A percentile compares a stretch with the other conserved stretches of the same genome.
Evolutionary conservation across 2,329 filamentous ascomycete genomes (phyloP).

Genomic region (Elsinoe batatas): DNA sequence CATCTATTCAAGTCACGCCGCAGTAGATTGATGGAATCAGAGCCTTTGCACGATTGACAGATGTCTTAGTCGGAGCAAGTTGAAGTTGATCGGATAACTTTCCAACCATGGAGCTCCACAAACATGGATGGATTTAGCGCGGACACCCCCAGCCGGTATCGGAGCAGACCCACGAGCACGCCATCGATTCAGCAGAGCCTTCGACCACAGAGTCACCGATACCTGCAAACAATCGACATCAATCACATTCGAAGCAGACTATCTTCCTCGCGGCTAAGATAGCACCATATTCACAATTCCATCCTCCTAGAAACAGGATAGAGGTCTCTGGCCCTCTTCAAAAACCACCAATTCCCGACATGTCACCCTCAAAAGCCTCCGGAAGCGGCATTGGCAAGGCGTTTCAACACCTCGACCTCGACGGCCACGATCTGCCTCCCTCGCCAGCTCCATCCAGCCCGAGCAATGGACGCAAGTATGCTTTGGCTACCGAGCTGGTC

Average conservation of each 20-base stretch:
- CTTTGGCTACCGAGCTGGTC: conserved; percentile 89
- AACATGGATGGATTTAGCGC: no score
- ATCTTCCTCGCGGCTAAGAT: background rate
- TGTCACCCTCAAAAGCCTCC: conserved; percentile 20
- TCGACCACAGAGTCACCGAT: background rate
- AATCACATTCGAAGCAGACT: background rate
- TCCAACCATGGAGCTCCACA: no score
- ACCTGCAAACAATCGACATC: background rate
- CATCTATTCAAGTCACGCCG: no score
- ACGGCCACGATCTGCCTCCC: conserved; percentile 76
- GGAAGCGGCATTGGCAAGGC: conserved; percentile 32
- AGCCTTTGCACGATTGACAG: no score
- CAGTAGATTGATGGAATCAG: no score
- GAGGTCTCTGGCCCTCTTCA: conserved; percentile 25
- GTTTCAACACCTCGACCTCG: conserved; percentile 55
- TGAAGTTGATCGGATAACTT: no score
- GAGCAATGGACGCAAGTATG: conserved; percentile 75
- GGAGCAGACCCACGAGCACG: no score
- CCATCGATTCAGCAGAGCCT: background rate
- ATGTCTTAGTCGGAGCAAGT: no score
- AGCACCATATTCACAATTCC: background rate
- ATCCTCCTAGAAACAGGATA: conserved; percentile 12
- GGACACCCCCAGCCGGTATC: no score
- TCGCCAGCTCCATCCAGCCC: conserved; percentile 91
- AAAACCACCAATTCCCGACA: conserved; percentile 21